A percentile compares a stretch with the other conserved stretches of the same genome.
Conservation (phyloP, 108 stramenopile species). For the Cyclostephanos tholiformis region DNA sequence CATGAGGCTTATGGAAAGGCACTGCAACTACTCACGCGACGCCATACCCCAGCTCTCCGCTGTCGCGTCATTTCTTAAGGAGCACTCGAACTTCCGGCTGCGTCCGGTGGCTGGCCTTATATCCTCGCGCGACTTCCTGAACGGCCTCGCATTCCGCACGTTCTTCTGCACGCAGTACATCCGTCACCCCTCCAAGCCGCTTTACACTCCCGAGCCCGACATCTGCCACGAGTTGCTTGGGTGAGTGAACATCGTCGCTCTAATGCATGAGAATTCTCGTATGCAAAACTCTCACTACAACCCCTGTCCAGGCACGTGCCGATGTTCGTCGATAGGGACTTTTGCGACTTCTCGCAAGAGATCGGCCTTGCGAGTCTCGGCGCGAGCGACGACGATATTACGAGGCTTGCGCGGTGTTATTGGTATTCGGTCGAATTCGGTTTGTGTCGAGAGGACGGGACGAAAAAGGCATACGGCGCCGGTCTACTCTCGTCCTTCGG, state of each 20-base stretch:
- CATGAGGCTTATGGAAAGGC: slow-evolving; percentile 73
- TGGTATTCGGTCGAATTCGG: slow-evolving; percentile 99
- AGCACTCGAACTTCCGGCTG: slow-evolving; percentile 84
- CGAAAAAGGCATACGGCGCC: slow-evolving; percentile 94
- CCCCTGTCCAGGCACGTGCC: slow-evolving; percentile 74
- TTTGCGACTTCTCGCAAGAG: slow-evolving; percentile 96
- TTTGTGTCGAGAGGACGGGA: slow-evolving; percentile 79
- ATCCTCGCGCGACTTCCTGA: slow-evolving; percentile 95
- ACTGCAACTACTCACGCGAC: slow-evolving; percentile 85
- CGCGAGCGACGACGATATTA: slow-evolving; percentile 91
- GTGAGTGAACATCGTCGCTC: background rate
- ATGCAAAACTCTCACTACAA: background rate
- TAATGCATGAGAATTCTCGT: background rate
- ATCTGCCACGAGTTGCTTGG: slow-evolving; percentile 88
- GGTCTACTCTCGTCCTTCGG: slow-evolving; percentile 95
- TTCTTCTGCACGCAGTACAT: slow-evolving; percentile 98
- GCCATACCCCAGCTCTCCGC: slow-evolving; percentile 89
- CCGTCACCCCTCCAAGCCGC: slow-evolving; percentile 83
- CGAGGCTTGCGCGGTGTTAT: slow-evolving; percentile 88
- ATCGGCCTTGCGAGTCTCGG: slow-evolving; percentile 95
- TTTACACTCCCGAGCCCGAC: slow-evolving; percentile 96
- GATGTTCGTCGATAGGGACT: slow-evolving; percentile 96
- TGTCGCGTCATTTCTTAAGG: slow-evolving; percentile 81
- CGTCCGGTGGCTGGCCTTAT: slow-evolving; percentile 95
- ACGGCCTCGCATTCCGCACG: slow-evolving; percentile 93